Base-by-base conservation (phyloP, 495 filamentous ascomycete species). In the Halenospora varia region DNA sequence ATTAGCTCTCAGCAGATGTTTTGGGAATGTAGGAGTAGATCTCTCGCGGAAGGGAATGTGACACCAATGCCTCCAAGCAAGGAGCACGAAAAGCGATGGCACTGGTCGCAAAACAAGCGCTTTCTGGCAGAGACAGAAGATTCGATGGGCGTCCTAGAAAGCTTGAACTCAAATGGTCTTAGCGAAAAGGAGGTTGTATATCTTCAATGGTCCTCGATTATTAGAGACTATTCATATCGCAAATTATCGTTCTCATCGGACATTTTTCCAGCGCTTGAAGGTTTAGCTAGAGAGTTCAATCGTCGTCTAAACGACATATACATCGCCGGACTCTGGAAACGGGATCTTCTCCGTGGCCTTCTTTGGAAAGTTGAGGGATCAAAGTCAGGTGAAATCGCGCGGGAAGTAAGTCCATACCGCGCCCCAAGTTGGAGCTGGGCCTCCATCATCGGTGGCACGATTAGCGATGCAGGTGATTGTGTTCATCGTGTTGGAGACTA, bases 391-490 rank as follows among this genome's bases (percentile, higher is more conserved):
- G 23, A 35, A 35, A 35, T 35, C 29, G 29, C 29, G 29, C 13
- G 29, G 29, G 39, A 24, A n/a, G 47, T 44, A 26, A 51, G 3
- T 24, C 44, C 48, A 3, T 53, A 59, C 19, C 49, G 57, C n/a
- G 57, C 57, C 20, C 57, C 57, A 20, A 44, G 18, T 22, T 59
- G 57, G 49, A 51, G 25, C 18, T 59, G 57, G 57, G 57, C 57
- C 11, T 53, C 57, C 29, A 35, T 35, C 29, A 35, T 35, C 29
- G 19, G 3, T 51, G 29, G 29, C 29, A 35, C 29, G 29, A 35
- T 35, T 35, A 35, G 29, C 29, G 29, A 35, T 35, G 29, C 29
- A 35, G 29, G 29, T 35, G 29, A 35, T 35, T 35, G 29, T 13
- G 13, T 35, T 35, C 29, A 35, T 35, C 29, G 29, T 35, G 29